phyloP scores from a whole-genome alignment of 2,329 filamentous ascomycete genomes.

The Rutstroemia sp. region DNA sequence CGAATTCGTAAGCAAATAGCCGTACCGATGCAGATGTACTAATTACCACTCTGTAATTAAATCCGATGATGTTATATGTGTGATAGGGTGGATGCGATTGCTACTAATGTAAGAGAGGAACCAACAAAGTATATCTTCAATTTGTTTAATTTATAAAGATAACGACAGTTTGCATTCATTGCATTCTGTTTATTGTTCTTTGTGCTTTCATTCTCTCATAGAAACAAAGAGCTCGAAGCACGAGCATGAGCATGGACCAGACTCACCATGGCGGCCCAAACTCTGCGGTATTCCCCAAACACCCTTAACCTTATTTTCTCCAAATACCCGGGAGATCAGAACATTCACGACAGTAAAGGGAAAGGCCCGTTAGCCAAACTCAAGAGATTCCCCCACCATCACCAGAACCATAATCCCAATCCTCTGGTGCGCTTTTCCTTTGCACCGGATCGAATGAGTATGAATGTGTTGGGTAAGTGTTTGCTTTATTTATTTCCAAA shows the following conservation, averaged over 20 bases:
- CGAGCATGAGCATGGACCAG: not conserved
- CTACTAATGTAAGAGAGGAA: not conserved
- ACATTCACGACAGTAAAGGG: not conserved
- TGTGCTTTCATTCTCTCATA: no score
- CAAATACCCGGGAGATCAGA: not conserved
- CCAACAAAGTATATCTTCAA: not conserved
- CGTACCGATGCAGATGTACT: not conserved
- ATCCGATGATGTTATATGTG: not conserved
- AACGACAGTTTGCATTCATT: not conserved
- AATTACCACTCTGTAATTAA: not conserved
- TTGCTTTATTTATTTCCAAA: not conserved
- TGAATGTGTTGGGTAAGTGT: constrained; percentile 5
- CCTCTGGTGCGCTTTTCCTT: not conserved
- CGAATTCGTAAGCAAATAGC: not conserved
- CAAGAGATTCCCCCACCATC: no score
- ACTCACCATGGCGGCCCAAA: not conserved
- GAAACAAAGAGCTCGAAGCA: no score
- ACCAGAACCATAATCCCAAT: no score
- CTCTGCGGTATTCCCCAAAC: not conserved
- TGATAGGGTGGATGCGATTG: not conserved
- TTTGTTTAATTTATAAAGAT: not conserved
- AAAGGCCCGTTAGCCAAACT: not conserved
- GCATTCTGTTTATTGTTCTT: no score
- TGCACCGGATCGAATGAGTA: not conserved
- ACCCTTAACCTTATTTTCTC: not conserved